Conservation (phyloP, 2,329 filamentous ascomycete species). For the Lachnellula willkommii region DNA sequence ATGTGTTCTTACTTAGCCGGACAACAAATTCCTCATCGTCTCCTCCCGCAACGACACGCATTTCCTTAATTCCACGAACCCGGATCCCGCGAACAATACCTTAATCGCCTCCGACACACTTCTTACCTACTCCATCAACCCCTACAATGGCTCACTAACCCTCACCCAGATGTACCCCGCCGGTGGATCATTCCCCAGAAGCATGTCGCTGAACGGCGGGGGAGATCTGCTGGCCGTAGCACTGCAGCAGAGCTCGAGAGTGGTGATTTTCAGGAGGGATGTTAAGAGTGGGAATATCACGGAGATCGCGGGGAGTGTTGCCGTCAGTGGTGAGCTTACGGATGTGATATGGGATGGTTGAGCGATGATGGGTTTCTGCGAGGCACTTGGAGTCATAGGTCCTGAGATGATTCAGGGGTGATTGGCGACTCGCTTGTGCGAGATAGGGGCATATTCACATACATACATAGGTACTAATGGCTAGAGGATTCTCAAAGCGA, state of each 20-base stretch:
- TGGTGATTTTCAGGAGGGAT: background rate
- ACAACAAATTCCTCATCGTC: background rate
- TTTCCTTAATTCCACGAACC: background rate
- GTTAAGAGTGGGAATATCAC: background rate
- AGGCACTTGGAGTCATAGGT: no score
- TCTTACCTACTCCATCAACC: background rate
- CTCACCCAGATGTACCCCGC: background rate
- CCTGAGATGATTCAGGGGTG: no score
- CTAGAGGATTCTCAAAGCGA: no score
- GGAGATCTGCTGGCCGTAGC: constrained; percentile 1
- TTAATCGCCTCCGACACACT: background rate
- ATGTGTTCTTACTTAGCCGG: background rate
- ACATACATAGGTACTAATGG: no score
- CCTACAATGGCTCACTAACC: background rate
- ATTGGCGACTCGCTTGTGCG: no score
- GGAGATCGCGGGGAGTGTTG: constrained; percentile 24
- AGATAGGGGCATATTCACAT: no score
- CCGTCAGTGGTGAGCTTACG: constrained; percentile 20
- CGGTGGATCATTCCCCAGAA: background rate
- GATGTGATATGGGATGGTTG: no score
- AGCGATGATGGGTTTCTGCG: no score
- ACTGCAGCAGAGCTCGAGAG: background rate
- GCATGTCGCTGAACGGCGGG: background rate
- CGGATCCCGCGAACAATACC: background rate
- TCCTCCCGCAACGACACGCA: background rate